Conservation (phyloP, 139 green algal genomes). For the Tetraselmis striata region DNA sequence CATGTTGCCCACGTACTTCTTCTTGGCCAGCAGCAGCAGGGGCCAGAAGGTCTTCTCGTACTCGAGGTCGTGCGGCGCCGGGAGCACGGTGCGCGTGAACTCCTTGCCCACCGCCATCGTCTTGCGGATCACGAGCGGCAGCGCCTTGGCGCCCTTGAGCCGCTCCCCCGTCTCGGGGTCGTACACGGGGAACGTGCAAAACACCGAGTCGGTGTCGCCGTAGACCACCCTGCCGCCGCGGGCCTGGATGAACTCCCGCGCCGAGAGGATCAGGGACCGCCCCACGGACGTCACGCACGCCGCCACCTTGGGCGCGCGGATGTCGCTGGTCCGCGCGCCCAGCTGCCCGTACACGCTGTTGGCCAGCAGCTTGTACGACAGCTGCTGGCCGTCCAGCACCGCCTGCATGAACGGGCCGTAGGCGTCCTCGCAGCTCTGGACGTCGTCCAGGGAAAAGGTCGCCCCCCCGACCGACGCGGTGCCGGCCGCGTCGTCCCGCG, state of each 20-base stretch:
- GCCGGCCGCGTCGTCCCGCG: too few species aligned
- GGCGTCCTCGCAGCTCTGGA: not conserved
- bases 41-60: conserved; percentile 25
- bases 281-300: conserved; percentile 20
- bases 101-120: not conserved
- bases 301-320: not conserved
- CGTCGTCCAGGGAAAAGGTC: not conserved
- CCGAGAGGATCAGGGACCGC: conserved; percentile 15
- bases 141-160: not conserved
- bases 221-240: conserved; percentile 14
- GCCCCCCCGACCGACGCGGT: not conserved
- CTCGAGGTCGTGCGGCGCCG: conserved; percentile 20
- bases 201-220: conserved; percentile 14
- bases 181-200: not conserved
- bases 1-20: conserved; percentile 24
- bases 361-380: conserved; percentile 24
- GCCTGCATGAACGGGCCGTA: conserved; percentile 10
- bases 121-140: not conserved
- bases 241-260: conserved; percentile 14
- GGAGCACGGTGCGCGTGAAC: conserved; percentile 3
- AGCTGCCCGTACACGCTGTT: conserved; percentile 19
- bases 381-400: conserved; percentile 23
- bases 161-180: not conserved
- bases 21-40: conserved; percentile 21
- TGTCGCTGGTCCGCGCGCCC: conserved; percentile 16